Conservation (phyloP, 768 basidiomycete genomes). For the Leucocoprinus birnbaumii region DNA sequence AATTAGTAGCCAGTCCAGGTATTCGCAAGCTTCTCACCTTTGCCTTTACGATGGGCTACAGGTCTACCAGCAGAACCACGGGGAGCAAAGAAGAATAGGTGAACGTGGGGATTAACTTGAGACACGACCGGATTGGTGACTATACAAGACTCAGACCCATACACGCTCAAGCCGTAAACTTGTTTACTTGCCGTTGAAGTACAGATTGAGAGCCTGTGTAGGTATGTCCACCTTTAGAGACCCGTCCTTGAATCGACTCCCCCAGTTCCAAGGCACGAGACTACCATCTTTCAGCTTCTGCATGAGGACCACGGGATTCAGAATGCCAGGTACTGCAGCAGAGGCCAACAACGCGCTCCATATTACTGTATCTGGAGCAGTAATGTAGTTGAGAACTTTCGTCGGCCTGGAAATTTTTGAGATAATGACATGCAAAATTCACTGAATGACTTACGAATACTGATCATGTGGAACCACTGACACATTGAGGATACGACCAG, state of each 20-base stretch:
- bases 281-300: conserved; percentile 81
- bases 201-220: conserved; percentile 81
- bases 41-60: conserved; percentile 91
- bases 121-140: conserved; percentile 93
- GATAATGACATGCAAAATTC: not conserved
- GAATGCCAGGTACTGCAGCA: conserved; percentile 92
- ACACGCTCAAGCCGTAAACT: not conserved
- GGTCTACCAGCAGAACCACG: conserved; percentile 88
- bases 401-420: conserved; percentile 62
- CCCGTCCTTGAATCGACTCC: conserved; percentile 91
- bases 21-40: conserved; percentile 47
- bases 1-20: conserved; percentile 18
- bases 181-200: conserved; percentile 69
- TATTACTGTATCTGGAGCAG: conserved; percentile 89
- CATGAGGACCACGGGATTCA: conserved; percentile 95
- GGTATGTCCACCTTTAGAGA: conserved; percentile 95
- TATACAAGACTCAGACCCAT: conserved; percentile 21
- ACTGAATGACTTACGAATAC: conserved; percentile 59
- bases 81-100: conserved; percentile 93
- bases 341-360: conserved; percentile 84
- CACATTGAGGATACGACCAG: conserved; percentile 91
- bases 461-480: conserved; percentile 89
- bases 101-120: conserved; percentile 91
- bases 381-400: conserved; percentile 92
- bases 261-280: conserved; percentile 92